Conservation (phyloP, 495 filamentous ascomycete species). For the Arthonia radiata region DNA sequence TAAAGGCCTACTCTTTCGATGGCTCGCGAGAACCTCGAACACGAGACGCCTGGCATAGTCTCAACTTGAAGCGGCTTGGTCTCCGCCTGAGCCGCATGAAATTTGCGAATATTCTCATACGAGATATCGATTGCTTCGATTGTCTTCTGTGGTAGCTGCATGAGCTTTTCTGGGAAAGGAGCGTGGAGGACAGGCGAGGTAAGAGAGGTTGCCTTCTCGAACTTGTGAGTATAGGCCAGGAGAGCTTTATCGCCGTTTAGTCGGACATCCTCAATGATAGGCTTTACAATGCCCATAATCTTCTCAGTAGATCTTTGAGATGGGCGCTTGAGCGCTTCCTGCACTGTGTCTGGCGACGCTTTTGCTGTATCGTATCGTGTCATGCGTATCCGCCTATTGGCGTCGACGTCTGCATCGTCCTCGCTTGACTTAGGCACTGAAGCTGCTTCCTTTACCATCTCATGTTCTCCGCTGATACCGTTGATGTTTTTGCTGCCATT, state of each 20-base stretch:
- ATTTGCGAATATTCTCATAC: constrained; percentile 79
- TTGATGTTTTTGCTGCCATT: constrained; percentile 3
- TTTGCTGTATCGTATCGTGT: constrained; percentile 43
- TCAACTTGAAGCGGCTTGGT: constrained; percentile 58
- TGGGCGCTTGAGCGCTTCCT: constrained; percentile 52
- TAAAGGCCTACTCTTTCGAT: constrained; percentile 92
- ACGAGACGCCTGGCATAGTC: constrained; percentile 92
- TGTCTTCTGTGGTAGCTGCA: constrained; percentile 61
- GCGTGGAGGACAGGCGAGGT: constrained; percentile 71
- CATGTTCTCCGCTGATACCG: constrained; percentile 5
- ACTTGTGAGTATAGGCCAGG: constrained; percentile 83
- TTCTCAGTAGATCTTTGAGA: constrained; percentile 78
- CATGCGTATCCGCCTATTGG: constrained; percentile 48
- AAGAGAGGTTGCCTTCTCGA: constrained; percentile 78
- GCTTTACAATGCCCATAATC: constrained; percentile 70
- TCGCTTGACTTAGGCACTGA: constrained; percentile 16
- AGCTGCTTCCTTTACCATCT: constrained; percentile 17
- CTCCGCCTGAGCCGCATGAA: constrained; percentile 74
- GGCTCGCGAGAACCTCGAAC: constrained; percentile 74
- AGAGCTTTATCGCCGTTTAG: constrained; percentile 63
- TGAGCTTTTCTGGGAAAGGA: constrained; percentile 60
- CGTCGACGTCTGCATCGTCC: constrained; percentile 16
- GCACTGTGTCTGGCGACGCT: constrained; percentile 32
- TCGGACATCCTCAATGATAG: constrained; percentile 71
- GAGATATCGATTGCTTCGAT: constrained; percentile 78